Evolutionary conservation across 2,329 filamentous ascomycete species (phyloP), one percentile per base, ranked within the genome.

Genomic region (Tolypocladium amazonense): DNA sequence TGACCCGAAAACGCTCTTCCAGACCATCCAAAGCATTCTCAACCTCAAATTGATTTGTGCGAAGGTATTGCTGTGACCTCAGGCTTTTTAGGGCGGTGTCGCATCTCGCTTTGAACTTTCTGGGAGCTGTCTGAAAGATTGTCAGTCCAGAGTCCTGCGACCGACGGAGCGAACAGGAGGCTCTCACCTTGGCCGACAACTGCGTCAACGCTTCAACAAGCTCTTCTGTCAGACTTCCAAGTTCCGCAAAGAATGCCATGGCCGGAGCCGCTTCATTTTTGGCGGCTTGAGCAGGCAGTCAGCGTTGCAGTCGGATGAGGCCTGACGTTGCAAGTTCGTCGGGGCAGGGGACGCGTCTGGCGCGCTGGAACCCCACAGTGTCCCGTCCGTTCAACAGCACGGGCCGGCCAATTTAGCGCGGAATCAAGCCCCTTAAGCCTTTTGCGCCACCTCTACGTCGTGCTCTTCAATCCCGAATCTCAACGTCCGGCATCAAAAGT

Each of bases 1-100:
- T 81, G 58, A 97, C 81, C 38, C 86, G 83, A 66, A 97, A 94
- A 66, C 93, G 92, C 75, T 97, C 94, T 65, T 92, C 87, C 3
- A 97, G 78, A 1, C 89, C 89, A 56, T 84, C 78, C 2, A 93
- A 77, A 41, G 80, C 81, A 43, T 81, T 80, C 45, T 81, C 76
- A 25, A 92, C 83, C 53, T 89, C 85, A 68, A 92, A 92, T 65
- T 90, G 88, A 67, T 93, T 90, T 1, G 87, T 90, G 43, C 88
- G 82, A 39, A 82, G 76, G 69, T 83, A 84, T 55, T 73, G 81
- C 64, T 85, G 78, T 38, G 80, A 73, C 56, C 80, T 81, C 41
- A 88, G 70, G 55, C 69, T 77, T 37, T 78, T 79, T 37, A 86
- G 66, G 41, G 78, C 75, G 30, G 74, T 74, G 58, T 87, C 81